Base-by-base conservation (phyloP, 257 asterid species). In the Jacaranda copaia region DNA sequence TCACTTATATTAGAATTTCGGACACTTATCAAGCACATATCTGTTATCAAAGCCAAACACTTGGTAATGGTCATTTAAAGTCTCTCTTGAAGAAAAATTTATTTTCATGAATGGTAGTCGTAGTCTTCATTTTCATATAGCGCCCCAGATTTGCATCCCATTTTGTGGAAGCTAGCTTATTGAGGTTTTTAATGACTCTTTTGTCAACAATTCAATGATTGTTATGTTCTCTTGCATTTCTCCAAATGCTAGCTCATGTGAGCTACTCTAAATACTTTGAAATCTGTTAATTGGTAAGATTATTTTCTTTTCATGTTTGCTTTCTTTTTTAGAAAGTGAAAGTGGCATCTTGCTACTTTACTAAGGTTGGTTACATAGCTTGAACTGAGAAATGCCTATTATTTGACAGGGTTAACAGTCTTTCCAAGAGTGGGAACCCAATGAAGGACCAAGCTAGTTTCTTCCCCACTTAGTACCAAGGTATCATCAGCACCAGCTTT, bases 191-290 rank as follows among this genome's bases (percentile, higher is more conserved):
- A 93, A 97, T 59, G 99, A 93, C 86, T 92, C 99, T 67, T 96
- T 96, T 68, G 95, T 96, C 56, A 98, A 98, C 46, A 96, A 96
- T 81, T 93, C 99, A 68, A 89, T 93, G 85, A 90, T 98, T 18
- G 98, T 96, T 49, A 93, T 93, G 98, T 93, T 96, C 78, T 96
- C 99, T 67, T 93, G 98, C 87, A 92, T 96, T 78, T 96, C 99
- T 76, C 98, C 98, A 25, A 92, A 87, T 75, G 94, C 97, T 76
- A 97, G 98, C 69, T 96, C 99, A 10, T 96, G 98, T 71, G 98
- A 96, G 87, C 99, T 70, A 96, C 99, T 52, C 93, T 96, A 79
- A 93, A 96, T 70, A 96, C 99, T 61, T 85, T 96, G 85, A 90
- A 97, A 96, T 96, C 93, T 82, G 97, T 97, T n/a, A 96, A 96